phyloP scores from a whole-genome alignment of 495 filamentous ascomycete species.

The Podospora pseudopauciseta region DNA sequence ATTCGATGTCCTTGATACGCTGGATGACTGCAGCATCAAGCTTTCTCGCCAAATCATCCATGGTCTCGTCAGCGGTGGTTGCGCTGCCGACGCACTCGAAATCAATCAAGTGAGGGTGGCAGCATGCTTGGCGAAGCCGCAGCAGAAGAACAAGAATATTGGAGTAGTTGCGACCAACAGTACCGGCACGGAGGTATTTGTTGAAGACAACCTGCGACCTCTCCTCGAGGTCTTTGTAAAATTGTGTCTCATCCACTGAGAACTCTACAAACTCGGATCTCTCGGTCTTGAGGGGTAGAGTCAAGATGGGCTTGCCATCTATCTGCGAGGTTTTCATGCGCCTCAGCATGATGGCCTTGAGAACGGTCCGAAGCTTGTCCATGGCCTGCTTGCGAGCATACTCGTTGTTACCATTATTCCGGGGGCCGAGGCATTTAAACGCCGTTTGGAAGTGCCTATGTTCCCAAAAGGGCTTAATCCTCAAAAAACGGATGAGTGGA shows the following conservation, averaged over 20 bases:
- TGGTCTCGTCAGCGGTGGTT: slow-evolving; percentile 47
- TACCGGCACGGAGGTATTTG: slow-evolving; percentile 67
- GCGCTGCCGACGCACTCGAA: slow-evolving; percentile 54
- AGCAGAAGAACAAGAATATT: slow-evolving; percentile 82
- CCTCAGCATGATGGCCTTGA: slow-evolving; percentile 82
- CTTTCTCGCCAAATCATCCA: slow-evolving; percentile 62
- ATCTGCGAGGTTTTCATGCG: slow-evolving; percentile 80
- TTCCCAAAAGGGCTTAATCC: slow-evolving; percentile 74
- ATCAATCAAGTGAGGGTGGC: slow-evolving; percentile 87
- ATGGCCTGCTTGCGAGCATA: slow-evolving; percentile 51
- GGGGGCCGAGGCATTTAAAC: slow-evolving; percentile 35
- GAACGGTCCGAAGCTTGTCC: slow-evolving; percentile 68
- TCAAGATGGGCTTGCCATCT: slow-evolving; percentile 80
- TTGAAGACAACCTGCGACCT: slow-evolving; percentile 69
- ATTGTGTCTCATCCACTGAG: slow-evolving; percentile 62
- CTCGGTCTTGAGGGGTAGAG: slow-evolving; percentile 66
- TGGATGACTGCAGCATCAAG: slow-evolving; percentile 59
- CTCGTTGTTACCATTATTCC: slow-evolving; percentile 25
- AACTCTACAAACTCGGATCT: slow-evolving; percentile 68
- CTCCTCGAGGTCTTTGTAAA: slow-evolving; percentile 70
- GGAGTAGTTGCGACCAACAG: slow-evolving; percentile 74
- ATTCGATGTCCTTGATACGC: slow-evolving; percentile 59
- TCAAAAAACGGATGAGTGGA: slow-evolving; percentile 75
- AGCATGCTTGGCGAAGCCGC: slow-evolving; percentile 86
- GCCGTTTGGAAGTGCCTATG: slow-evolving; percentile 53